Base-by-base conservation (phyloP, 192 early-diverging fungal species). In the Polychytrium aggregatum region DNA sequence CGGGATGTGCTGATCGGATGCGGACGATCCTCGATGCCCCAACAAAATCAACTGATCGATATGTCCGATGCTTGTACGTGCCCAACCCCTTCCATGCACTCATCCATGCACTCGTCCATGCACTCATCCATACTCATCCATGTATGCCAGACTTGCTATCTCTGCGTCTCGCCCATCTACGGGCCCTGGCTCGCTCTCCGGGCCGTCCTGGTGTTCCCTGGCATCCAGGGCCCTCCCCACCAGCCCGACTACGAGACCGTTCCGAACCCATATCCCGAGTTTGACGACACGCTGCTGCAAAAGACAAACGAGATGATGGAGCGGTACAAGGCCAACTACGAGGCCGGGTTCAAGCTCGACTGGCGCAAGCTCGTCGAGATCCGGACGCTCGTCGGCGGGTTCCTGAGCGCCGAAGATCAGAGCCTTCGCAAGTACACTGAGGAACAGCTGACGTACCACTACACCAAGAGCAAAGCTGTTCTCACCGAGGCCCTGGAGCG, bases 181-280 rank as follows among this genome's bases (percentile, higher is more conserved):
- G 65, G 65, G 0, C 65, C 65, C 2, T 68, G 65, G 65, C 33
- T 64, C 16, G 65, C 65, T 14, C 48, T 64, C 20, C 51, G 65
- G 5, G 57, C 65, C 0, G 52, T 60, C 7, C 41, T 68, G 17
- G 38, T 59, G n/a, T 25, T 68, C 4, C n/a, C n/a, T n/a, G 60
- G 59, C 41, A 21, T 60, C 36, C 57, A 64, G 16, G 57, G 39
- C 20, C 60, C 53, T 18, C 21, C 2, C 0, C 10, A 18, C n/a
- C 25, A 2, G 28, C 22, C 21, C 42, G 30, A 17, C 20, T 53
- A 11, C 14, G 41, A 35, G 17, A 28, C 28, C 0, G 11, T 44
- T 22, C 14, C 25, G 8, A 43, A 67, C 34, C 60, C 62, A 7
- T 39, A 27, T 55, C 56, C 60, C 4, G 41, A 29, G 5, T 29